Percentiles rank a stretch among this genome's conserved stretches.
Evolutionary conservation across 306 rosid species (phyloP).

Genomic region (Cicer chorassanicum): DNA sequence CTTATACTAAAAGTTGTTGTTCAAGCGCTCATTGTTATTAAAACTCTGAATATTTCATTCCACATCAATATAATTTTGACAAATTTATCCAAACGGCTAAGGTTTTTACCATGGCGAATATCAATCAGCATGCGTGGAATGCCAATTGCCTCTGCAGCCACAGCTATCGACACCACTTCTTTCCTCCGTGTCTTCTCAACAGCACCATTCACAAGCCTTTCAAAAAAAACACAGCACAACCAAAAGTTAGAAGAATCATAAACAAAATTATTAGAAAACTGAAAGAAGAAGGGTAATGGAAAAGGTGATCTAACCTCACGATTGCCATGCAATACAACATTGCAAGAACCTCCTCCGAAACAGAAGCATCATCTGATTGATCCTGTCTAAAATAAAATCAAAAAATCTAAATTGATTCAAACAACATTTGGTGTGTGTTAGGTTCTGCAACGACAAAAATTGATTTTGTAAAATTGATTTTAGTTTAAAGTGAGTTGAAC

Average conservation of each 20-base stretch:
- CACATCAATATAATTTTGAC: neutral
- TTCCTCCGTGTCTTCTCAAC: slow-evolving; percentile 87
- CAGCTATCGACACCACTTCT: slow-evolving; percentile 71
- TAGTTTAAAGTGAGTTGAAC: too few relatives aligned
- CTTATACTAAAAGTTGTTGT: neutral
- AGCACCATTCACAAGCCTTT: slow-evolving; percentile 86
- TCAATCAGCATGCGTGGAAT: slow-evolving; percentile 86
- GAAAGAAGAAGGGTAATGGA: slow-evolving; percentile 14
- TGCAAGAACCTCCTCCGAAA: slow-evolving; percentile 77
- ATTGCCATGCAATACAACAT: slow-evolving; percentile 83
- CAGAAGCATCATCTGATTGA: slow-evolving; percentile 44
- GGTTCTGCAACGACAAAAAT: too few relatives aligned
- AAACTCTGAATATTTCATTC: neutral
- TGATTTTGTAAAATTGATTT: too few relatives aligned
- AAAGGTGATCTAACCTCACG: slow-evolving; percentile 71
- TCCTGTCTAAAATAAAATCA: slow-evolving; percentile 45
- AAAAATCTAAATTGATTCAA: neutral
- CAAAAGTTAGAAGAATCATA: slow-evolving; percentile 1
- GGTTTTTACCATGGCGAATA: slow-evolving; percentile 81
- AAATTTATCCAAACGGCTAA: neutral
- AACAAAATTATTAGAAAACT: neutral
- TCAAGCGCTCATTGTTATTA: neutral
- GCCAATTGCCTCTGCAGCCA: slow-evolving; percentile 77
- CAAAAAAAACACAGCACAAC: slow-evolving; percentile 27
- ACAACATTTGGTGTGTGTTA: neutral